phyloP scores from a whole-genome alignment of 176 grass and related monocot species.

The sorghum (Sorghum bicolor) region Sorghum_bicolor_NCBIv3 NC_012871.2:57109001-57109500 shows the following conservation, averaged over 20 bases:
- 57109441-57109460: neutral
- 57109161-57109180: neutral
- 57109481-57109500: constrained; percentile 81
- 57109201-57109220: neutral
- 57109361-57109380: neutral
- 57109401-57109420: constrained; percentile 24
- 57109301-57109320: neutral
- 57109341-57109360: constrained; percentile 20
- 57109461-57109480: constrained; percentile 81
- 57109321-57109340: constrained; percentile 17
- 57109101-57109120: too few relatives aligned
- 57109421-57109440: constrained; percentile 7
- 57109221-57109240: neutral
- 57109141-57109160: too few relatives aligned
- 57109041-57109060: too few relatives aligned
- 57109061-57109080: too few relatives aligned
- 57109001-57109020: too few relatives aligned
- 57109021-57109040: too few relatives aligned
- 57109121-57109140: too few relatives aligned
- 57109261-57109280: neutral
- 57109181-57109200: neutral
- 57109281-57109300: neutral
- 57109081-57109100: too few relatives aligned
- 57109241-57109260: neutral
- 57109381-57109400: constrained; percentile 39